A percentile compares a stretch with the other conserved stretches of the same genome.
phyloP scores from a whole-genome alignment of 306 rosid species.

The Benincasa hispida region DNA sequence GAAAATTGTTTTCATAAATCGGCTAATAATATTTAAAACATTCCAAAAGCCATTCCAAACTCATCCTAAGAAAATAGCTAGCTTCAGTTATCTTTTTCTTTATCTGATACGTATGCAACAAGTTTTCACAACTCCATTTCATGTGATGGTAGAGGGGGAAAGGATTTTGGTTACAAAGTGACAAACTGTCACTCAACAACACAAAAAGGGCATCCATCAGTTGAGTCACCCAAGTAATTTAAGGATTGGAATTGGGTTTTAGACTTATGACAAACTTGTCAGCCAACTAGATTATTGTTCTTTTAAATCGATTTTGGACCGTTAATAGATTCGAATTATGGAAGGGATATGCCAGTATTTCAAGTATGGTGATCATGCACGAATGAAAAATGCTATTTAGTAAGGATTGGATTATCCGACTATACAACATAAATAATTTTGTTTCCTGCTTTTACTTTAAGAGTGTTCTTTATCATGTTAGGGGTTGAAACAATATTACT shows the following conservation, averaged over 20 bases:
- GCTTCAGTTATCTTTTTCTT: background rate
- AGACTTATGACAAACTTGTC: background rate
- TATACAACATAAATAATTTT: background rate
- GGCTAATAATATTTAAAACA: background rate
- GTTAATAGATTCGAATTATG: background rate
- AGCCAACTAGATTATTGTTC: background rate
- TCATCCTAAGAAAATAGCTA: background rate
- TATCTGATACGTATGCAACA: background rate
- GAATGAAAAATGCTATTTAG: background rate
- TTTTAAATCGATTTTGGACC: background rate
- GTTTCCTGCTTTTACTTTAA: background rate
- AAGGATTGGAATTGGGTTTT: background rate
- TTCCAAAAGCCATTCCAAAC: background rate
- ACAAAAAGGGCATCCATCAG: background rate
- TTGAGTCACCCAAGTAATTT: background rate
- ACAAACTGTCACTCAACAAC: background rate
- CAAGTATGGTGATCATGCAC: background rate
- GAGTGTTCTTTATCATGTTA: background rate
- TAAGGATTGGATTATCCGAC: too few species aligned
- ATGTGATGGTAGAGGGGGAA: background rate
- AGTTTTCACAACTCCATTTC: background rate
- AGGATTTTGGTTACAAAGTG: background rate
- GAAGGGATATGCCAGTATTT: background rate
- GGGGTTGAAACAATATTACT: background rate
- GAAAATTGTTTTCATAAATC: background rate